Evolutionary conservation across 192 early-diverging fungal genomes (phyloP), one percentile per base, ranked within the genome.

Genomic region (Entomortierella parvispora): DNA sequence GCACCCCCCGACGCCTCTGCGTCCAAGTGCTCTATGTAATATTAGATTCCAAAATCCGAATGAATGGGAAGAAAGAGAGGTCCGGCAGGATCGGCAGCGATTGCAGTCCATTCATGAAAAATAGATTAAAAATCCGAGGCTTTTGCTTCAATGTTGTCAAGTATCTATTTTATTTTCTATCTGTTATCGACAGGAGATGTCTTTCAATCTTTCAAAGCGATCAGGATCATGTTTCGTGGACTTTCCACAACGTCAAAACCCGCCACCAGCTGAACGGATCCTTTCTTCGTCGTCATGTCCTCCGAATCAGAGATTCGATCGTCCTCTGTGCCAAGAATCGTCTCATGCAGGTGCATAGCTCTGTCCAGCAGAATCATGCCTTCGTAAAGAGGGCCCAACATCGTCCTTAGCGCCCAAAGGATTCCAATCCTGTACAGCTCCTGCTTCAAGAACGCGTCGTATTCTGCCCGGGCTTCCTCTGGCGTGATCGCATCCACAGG

Each of bases 351-450:
- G 55, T 84, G 91, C 29, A 90, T 60, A 29, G 84, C 92, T 4
- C 94, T 90, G 68, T 97, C 95, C 3, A 91, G 70, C 15, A 96
- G 66, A 40, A 97, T 85, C 70, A 95, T 80, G 47, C 89, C 87
- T 65, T 97, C 95, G 42, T 94, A 82, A 5, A 89, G 77, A 50
- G 90, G 89, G 2, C 89, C 90, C 12, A 95, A 67, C 76, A 97
- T 72, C 1, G 90, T 85, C 40, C 92, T 75, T 40, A 97, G 76
- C 37, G 94, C 93, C 94, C 95, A 97, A 23, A 91, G 86, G 15
- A 90, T 85, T 2, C 92, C 90, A 58, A 97, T 86, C 23, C 75
- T 77, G 9, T 76, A 76, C 9, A 83, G 49, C 56, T 80, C 71
- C 20, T 69, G 47, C 33, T 71, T 45, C 26, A 79, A 45, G 14